These are phyloP conservation scores for Zymoseptoria passerinii DNA, from an alignment of 2,329 filamentous ascomycete genomes.

Conservation along the genomic window DNA sequence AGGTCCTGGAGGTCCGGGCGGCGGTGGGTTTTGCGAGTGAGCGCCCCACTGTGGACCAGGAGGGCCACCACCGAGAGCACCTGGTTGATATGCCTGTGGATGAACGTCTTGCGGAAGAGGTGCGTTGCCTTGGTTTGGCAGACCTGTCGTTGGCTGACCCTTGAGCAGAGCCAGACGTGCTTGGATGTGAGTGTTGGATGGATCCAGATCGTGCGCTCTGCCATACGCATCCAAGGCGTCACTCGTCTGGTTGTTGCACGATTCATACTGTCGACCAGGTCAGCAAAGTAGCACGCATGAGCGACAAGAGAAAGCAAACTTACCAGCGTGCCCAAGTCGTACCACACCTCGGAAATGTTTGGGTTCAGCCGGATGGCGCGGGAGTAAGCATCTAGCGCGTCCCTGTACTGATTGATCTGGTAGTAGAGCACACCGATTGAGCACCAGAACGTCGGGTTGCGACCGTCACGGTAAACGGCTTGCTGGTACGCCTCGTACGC, in stretches of 20 bases:
- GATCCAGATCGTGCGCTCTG: slow-evolving; percentile 87
- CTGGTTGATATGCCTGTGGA: slow-evolving; percentile 82
- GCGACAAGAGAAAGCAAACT: slow-evolving; percentile 33
- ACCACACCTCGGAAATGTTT: slow-evolving; percentile 99
- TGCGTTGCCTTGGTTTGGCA: slow-evolving; percentile 61
- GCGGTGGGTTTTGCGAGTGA: slow-evolving; percentile 57
- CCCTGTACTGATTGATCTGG: slow-evolving; percentile 98
- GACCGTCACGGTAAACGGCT: slow-evolving; percentile 93
- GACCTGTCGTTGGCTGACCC: slow-evolving; percentile 60
- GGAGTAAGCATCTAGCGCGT: slow-evolving; percentile 94
- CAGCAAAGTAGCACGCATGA: slow-evolving; percentile 18
- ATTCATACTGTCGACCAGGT: slow-evolving; percentile 65
- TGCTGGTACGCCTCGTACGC: slow-evolving; percentile 98
- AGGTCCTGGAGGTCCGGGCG: slow-evolving; percentile 55
- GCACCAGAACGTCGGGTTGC: slow-evolving; percentile 98
- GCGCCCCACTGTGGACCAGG: slow-evolving; percentile 85
- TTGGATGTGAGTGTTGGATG: slow-evolving; percentile 90
- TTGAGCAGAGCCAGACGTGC: slow-evolving; percentile 83
- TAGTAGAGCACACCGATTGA: slow-evolving; percentile 98
- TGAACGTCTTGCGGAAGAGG: slow-evolving; percentile 95
- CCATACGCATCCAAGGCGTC: slow-evolving; percentile 95
- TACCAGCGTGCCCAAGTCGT: slow-evolving; percentile 91
- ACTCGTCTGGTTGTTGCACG: slow-evolving; percentile 96
- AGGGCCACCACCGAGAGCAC: slow-evolving; percentile 66
- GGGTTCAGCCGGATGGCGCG: slow-evolving; percentile 93